Percentiles rank a stretch among this genome's conserved stretches.
These are phyloP conservation scores for Lactuca sativa DNA, from an alignment of 129 eudicot genomes.

Conservation along the genomic window DNA sequence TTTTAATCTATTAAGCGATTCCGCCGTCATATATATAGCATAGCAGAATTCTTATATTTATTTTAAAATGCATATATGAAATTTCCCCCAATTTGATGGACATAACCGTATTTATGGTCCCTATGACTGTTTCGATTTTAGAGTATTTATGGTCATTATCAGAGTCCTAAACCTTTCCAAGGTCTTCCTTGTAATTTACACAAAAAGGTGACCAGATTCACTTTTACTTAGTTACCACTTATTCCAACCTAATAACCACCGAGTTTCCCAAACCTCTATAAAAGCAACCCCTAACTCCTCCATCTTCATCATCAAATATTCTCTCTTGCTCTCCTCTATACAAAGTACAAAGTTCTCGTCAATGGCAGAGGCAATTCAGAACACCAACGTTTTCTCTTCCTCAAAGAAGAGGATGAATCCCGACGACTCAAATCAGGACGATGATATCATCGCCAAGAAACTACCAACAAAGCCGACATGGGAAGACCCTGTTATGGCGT, in stretches of 20 bases:
- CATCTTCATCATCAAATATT: constrained; percentile 6
- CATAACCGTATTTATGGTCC: background rate
- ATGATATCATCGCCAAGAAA: constrained; percentile 26
- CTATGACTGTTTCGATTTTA: constrained; percentile 6
- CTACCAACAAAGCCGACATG: constrained; percentile 29
- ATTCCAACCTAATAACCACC: background rate
- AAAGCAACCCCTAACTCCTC: background rate
- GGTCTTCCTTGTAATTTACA: background rate
- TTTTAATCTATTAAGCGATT: no score
- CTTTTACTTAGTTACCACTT: constrained; percentile 22
- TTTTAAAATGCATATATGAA: background rate
- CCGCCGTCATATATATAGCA: background rate
- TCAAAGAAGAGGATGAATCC: constrained; percentile 42
- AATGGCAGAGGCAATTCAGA: constrained; percentile 40
- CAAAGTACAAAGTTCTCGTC: background rate
- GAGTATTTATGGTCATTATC: background rate
- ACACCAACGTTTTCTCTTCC: constrained; percentile 21
- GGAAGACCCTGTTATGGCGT: constrained; percentile 50
- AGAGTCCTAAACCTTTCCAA: background rate
- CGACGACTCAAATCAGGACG: constrained; percentile 27
- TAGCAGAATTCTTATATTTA: background rate
- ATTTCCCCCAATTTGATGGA: background rate
- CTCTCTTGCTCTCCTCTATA: background rate
- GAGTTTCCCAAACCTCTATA: constrained; percentile 10
- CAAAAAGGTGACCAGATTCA: constrained; percentile 39